A percentile compares a stretch with the other conserved stretches of the same genome.
phyloP scores from a whole-genome alignment of 192 early-diverging fungal genomes.

The Backusella sp. region DNA sequence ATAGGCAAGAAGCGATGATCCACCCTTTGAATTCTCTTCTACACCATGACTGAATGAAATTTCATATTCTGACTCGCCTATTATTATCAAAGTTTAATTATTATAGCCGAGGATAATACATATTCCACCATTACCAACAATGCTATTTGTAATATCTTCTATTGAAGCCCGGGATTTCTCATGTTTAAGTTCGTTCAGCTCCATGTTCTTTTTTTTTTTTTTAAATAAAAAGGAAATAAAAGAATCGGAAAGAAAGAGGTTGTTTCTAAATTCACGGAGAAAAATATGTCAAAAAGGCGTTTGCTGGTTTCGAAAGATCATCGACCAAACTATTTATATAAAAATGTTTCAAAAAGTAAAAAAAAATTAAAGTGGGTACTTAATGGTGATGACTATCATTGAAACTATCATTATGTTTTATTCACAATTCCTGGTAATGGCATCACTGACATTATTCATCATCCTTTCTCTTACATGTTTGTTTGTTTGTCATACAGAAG shows the following conservation, averaged over 20 bases:
- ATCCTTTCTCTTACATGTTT: background rate
- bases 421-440: background rate
- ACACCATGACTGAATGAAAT: constrained; percentile 20
- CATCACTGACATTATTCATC: background rate
- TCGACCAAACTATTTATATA: background rate
- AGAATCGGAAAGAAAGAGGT: background rate
- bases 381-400: background rate
- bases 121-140: background rate
- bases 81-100: background rate
- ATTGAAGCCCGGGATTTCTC: background rate
- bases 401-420: background rate
- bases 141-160: background rate
- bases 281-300: background rate
- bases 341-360: background rate
- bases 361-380: background rate
- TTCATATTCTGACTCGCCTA: constrained; percentile 5
- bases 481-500: background rate
- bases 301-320: background rate
- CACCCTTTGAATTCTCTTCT: constrained; percentile 28
- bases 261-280: constrained; percentile 4
- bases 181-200: background rate
- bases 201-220: background rate
- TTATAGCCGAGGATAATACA: background rate
- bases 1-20: constrained; percentile 49
- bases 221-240: background rate